phyloP scores from a whole-genome alignment of 495 filamentous ascomycete genomes.

The Hyaloscypha variabilis region DNA sequence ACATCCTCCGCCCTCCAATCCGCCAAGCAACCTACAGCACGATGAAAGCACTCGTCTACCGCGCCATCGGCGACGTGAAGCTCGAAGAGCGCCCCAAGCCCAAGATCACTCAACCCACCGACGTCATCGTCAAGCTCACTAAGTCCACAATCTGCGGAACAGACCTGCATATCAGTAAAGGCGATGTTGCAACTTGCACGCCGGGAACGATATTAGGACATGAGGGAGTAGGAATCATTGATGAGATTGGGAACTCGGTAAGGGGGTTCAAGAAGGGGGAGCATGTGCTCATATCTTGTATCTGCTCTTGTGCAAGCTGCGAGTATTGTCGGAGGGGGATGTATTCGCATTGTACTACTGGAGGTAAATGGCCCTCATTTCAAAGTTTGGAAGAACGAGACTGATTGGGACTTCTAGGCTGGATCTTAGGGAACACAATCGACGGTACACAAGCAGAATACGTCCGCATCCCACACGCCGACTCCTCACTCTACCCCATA shows the following conservation, averaged over 20 bases:
- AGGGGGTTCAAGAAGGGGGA: conserved; percentile 37
- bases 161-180: conserved; percentile 43
- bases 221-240: conserved; percentile 46
- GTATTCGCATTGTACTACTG: conserved; percentile 41
- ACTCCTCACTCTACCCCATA: conserved; percentile 42
- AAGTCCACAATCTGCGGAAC: conserved; percentile 46
- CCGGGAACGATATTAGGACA: conserved; percentile 45
- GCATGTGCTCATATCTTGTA: conserved; percentile 45
- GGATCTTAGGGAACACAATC: conserved; percentile 44
- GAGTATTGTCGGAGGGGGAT: conserved; percentile 41
- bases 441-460: conserved; percentile 57
- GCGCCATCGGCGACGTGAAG: conserved; percentile 23
- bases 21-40: conserved; percentile 24
- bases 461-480: conserved; percentile 49
- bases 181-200: conserved; percentile 34
- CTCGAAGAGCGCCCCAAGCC: conserved; percentile 32
- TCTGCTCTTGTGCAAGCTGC: conserved; percentile 45
- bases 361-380: conserved; percentile 15
- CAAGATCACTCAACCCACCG: conserved; percentile 28
- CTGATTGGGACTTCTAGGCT: conserved; percentile 32
- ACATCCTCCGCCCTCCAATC: conserved; percentile 14
- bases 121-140: conserved; percentile 38
- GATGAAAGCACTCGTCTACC: conserved; percentile 48
- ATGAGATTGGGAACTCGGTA: conserved; percentile 36
- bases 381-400: not conserved